Evolutionary conservation across 1,139 yeast genomes (phyloP), one percentile per base, ranked within the genome.

Genomic region (Suhomyces wounanorum): DNA sequence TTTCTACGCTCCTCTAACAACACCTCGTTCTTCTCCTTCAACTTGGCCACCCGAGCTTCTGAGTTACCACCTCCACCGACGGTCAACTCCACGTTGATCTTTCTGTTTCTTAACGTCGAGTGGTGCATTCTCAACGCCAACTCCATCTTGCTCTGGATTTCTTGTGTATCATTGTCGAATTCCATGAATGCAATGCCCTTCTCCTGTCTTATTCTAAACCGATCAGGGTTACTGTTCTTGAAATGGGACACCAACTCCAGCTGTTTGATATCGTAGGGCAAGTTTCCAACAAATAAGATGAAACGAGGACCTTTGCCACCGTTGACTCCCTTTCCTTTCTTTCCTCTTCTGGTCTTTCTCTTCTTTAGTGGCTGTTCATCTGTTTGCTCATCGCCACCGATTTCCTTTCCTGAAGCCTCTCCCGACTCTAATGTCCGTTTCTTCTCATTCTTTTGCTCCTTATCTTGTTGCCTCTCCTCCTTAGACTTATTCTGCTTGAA

Each of bases 21-120:
- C 61, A 85, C 86, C 47, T 82, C 87, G 66, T 92, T 91, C 77
- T 94, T 92, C 48, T 80, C 82, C 63, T 82, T 82, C 60, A 94
- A 79, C 70, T 94, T 94, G 45, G 80, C 79, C 52, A 82, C 64
- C 59, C 99, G 77, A 38, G 74, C 77, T 50, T 79, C 77, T 8
- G 96, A 85, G 67, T 92, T 92, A 47, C 99, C 99, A 42, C 99
- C 99, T 44, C 99, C 99, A 48, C 99, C 99, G 44, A 90, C 99
- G 1, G 98, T 94, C 61, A 94, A 78, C 69, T 94, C 99, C 33
- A 94, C 98, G 63, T 94, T 94, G 63, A 94, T 90, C 65, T 84
- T 88, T 57, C 97, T 78, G 50, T 81, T 78, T 54, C 82, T 78
- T 53, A 92, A 67, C 14, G 74, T 63, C 5, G 92, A 77, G 67